These are phyloP conservation scores for Diplodia mutila DNA, from an alignment of 2,329 filamentous ascomycete species.

Conservation along the genomic window DNA sequence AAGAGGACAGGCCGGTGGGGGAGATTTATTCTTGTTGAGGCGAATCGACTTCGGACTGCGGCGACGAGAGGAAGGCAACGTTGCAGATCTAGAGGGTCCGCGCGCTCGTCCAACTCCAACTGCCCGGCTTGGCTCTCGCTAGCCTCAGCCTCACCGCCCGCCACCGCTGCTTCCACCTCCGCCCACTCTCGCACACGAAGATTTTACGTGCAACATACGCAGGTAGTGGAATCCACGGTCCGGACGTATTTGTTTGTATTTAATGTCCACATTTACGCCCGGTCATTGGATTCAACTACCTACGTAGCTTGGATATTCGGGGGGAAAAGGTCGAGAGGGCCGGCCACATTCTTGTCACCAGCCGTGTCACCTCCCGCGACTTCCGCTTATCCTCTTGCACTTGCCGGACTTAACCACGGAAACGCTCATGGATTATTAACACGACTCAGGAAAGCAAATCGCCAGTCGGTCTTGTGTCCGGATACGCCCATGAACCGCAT, in stretches of 20 bases:
- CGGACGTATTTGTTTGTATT: no score
- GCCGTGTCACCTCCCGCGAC: neutral
- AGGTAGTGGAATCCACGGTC: no score
- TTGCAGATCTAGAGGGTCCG: slow-evolving; percentile 22
- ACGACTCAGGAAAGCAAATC: neutral
- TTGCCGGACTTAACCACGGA: neutral
- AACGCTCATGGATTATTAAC: neutral
- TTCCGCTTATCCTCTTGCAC: neutral
- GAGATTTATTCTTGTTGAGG: slow-evolving; percentile 22
- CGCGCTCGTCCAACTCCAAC: neutral
- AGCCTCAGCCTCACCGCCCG: neutral
- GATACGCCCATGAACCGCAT: neutral
- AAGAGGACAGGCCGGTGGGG: neutral
- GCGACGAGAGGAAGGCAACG: slow-evolving; percentile 15
- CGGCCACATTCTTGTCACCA: no score
- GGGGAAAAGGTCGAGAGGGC: no score
- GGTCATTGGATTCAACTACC: no score
- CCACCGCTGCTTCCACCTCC: neutral
- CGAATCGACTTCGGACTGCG: slow-evolving; percentile 1
- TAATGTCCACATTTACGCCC: no score
- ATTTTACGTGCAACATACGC: no score
- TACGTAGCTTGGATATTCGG: no score
- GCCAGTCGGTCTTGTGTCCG: neutral
- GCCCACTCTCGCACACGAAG: neutral
- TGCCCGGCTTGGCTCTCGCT: neutral